These are phyloP conservation scores for Fusarium hainanense DNA, from an alignment of 2,329 filamentous ascomycete genomes.

Conservation along the genomic window DNA sequence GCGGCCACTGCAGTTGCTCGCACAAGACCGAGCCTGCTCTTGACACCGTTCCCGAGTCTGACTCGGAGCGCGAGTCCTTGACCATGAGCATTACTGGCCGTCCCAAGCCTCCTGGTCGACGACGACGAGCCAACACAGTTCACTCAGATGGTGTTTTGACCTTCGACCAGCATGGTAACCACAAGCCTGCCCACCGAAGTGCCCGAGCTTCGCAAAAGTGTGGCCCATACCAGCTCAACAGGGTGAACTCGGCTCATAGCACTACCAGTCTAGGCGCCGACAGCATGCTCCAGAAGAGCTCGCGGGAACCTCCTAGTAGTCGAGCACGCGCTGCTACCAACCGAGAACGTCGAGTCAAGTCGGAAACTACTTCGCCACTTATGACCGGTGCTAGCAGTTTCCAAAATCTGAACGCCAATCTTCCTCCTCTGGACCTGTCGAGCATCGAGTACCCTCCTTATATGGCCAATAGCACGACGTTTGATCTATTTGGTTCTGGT, in stretches of 20 bases:
- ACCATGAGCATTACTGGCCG: slow-evolving; percentile 44
- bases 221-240: slow-evolving; percentile 69
- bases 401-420: slow-evolving; percentile 62
- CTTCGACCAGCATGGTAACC: slow-evolving; percentile 72
- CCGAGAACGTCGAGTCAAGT: slow-evolving; percentile 66
- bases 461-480: slow-evolving; percentile 57
- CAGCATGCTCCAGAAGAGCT: slow-evolving; percentile 54
- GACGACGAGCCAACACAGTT: slow-evolving; percentile 70
- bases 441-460: slow-evolving; percentile 63
- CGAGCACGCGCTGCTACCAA: slow-evolving; percentile 53
- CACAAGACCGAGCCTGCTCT: slow-evolving; percentile 70
- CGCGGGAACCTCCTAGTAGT: slow-evolving; percentile 51
- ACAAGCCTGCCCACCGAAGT: slow-evolving; percentile 71
- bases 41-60: slow-evolving; percentile 73
- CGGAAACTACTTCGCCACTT: slow-evolving; percentile 70
- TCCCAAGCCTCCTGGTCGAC: slow-evolving; percentile 58
- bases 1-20: slow-evolving; percentile 72
- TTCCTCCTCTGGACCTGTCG: slow-evolving; percentile 70
- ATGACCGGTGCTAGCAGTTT: slow-evolving; percentile 62
- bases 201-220: slow-evolving; percentile 70
- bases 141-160: slow-evolving; percentile 69
- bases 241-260: slow-evolving; percentile 68
- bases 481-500: slow-evolving; percentile 64
- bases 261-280: slow-evolving; percentile 59
- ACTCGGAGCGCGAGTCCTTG: slow-evolving; percentile 63